Evolutionary conservation across 2,329 filamentous ascomycete genomes (phyloP).

Genomic region (Aspergillus candidus): DNA sequence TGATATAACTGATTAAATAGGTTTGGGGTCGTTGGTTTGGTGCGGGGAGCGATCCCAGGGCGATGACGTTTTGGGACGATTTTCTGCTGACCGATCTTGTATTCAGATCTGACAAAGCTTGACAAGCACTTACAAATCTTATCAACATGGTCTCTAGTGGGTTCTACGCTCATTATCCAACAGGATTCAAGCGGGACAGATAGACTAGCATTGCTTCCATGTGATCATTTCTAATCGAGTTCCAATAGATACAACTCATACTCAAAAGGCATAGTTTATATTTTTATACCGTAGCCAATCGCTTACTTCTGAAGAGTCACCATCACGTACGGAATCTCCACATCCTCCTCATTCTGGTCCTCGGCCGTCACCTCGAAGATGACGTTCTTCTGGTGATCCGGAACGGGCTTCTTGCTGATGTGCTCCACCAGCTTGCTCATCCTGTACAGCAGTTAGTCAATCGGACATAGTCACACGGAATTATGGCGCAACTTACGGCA

Average conservation of each 20-base stretch:
- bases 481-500: constrained; percentile 52
- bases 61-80: not conserved
- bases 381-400: constrained; percentile 85
- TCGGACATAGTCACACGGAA: not conserved
- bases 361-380: constrained; percentile 96
- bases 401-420: constrained; percentile 87
- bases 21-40: constrained; percentile 9
- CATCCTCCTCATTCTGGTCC: constrained; percentile 82
- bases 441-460: constrained; percentile 44
- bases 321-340: constrained; percentile 96
- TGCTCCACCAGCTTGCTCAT: constrained; percentile 81
- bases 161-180: no score
- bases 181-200: no score
- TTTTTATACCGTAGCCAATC: not conserved
- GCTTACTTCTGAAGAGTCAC: constrained; percentile 57
- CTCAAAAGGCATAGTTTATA: constrained; percentile 7
- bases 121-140: constrained; percentile 4
- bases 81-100: constrained; percentile 11
- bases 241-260: no score
- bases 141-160: no score
- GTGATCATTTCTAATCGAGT: no score
- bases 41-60: not conserved
- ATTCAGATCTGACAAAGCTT: constrained; percentile 23
- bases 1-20: constrained; percentile 7
- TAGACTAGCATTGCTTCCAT: no score